These are phyloP conservation scores for Pichia paraexigua DNA, from an alignment of 805 yeast species.

Conservation along the genomic window DNA sequence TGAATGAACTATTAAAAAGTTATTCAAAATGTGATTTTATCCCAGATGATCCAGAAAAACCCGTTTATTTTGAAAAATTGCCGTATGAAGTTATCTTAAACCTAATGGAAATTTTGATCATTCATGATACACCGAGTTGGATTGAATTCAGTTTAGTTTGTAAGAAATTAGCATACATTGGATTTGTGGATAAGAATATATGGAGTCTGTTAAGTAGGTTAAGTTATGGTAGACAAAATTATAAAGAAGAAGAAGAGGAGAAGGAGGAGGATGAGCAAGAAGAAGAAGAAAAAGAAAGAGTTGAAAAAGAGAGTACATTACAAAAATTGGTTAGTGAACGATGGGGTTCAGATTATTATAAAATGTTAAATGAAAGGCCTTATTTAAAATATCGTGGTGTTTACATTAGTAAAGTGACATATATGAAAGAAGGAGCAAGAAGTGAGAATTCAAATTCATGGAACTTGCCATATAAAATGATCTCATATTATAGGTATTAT, in stretches of 20 bases:
- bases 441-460: slow-evolving; percentile 58
- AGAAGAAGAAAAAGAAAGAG: background rate
- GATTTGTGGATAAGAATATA: slow-evolving; percentile 42
- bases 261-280: background rate
- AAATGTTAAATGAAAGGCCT: slow-evolving; percentile 59
- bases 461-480: slow-evolving; percentile 70
- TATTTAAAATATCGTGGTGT: slow-evolving; percentile 74
- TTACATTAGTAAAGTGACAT: slow-evolving; percentile 78
- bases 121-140: slow-evolving; percentile 55
- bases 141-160: slow-evolving; percentile 54
- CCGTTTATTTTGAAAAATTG: slow-evolving; percentile 36
- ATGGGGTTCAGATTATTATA: slow-evolving; percentile 40
- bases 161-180: slow-evolving; percentile 45
- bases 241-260: slow-evolving; percentile 33
- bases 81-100: slow-evolving; percentile 53
- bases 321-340: slow-evolving; percentile 26
- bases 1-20: slow-evolving; percentile 31
- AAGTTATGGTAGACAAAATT: slow-evolving; percentile 47
- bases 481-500: slow-evolving; percentile 80
- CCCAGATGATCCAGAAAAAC: slow-evolving; percentile 26
- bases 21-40: slow-evolving; percentile 26
- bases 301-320: slow-evolving; percentile 22
- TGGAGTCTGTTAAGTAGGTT: slow-evolving; percentile 45
- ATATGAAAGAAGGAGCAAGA: slow-evolving; percentile 75
- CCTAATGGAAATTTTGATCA: slow-evolving; percentile 41